Percentiles rank a stretch among this genome's conserved stretches.
phyloP scores from a whole-genome alignment of 1,139 yeast species.

The Pichia sp. region DNA sequence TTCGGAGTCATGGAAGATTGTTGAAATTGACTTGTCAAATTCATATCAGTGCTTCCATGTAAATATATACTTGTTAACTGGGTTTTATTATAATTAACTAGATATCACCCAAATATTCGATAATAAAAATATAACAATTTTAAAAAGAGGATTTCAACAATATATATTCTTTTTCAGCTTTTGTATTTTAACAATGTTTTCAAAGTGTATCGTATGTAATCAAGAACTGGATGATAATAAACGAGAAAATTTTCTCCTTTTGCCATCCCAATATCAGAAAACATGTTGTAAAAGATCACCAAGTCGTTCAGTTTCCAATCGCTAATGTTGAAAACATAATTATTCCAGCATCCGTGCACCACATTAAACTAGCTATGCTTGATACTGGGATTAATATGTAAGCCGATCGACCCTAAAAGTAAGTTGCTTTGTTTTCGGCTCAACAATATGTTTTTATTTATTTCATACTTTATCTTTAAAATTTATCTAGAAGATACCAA shows the following conservation, averaged over 20 bases:
- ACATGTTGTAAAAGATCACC: not conserved
- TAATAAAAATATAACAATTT: not conserved
- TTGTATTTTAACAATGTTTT: not conserved
- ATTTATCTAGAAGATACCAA: no score
- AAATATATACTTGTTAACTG: not conserved
- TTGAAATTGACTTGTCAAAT: slow-evolving; percentile 15
- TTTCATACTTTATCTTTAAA: no score
- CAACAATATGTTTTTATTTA: no score
- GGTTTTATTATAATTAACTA: not conserved
- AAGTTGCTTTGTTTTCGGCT: no score
- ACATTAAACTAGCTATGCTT: not conserved
- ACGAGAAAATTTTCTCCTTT: not conserved
- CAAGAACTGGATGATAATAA: not conserved
- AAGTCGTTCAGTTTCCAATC: not conserved
- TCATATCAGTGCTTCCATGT: slow-evolving; percentile 8
- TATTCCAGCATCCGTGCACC: not conserved
- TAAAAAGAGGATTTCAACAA: not conserved
- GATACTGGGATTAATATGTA: no score
- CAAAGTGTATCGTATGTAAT: not conserved
- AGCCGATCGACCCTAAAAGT: no score
- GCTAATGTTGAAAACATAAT: not conserved
- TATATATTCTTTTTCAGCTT: not conserved
- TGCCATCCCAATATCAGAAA: not conserved
- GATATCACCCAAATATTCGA: not conserved
- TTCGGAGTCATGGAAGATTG: slow-evolving; percentile 9